Evolutionary conservation across 2,329 filamentous ascomycete genomes (phyloP).

Genomic region (Curvularia spicifera): DNA sequence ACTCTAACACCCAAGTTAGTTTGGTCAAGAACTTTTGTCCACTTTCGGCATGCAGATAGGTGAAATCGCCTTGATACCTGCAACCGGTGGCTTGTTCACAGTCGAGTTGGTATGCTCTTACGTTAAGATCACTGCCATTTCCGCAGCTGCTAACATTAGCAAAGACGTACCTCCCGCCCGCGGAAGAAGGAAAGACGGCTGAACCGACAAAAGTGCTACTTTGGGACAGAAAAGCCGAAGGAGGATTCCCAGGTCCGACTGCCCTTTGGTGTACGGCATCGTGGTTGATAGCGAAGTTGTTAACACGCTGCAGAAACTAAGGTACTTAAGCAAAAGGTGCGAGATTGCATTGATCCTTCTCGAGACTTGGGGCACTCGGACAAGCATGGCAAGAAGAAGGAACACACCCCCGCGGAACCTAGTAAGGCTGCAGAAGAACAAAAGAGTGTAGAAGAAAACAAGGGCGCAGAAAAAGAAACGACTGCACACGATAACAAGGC

Average conservation of each 20-base stretch:
- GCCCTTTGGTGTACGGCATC: neutral
- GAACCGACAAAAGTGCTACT: constrained; percentile 63
- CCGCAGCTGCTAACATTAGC: neutral
- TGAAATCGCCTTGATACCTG: constrained; percentile 85
- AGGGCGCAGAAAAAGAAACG: constrained; percentile 26
- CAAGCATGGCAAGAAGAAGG: constrained; percentile 48
- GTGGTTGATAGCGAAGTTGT: neutral
- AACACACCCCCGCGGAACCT: neutral
- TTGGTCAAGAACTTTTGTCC: constrained; percentile 91
- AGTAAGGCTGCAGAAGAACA: constrained; percentile 13
- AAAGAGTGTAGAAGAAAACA: constrained; percentile 12
- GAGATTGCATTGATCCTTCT: constrained; percentile 80
- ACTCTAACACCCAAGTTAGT: constrained; percentile 59
- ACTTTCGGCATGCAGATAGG: constrained; percentile 86
- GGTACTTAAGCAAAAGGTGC: constrained; percentile 81
- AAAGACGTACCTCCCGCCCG: constrained; percentile 36
- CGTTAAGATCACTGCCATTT: neutral
- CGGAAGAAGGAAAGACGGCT: constrained; percentile 14
- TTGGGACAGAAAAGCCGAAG: constrained; percentile 87
- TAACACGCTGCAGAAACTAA: constrained; percentile 70
- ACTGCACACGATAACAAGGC: constrained; percentile 18
- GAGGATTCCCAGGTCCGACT: constrained; percentile 78
- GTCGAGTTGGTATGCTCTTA: constrained; percentile 64
- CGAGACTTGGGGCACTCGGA: constrained; percentile 77
- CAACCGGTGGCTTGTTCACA: constrained; percentile 82